These are phyloP conservation scores for Wickerhamomyces chaumierensis DNA, from an alignment of 805 yeast species.

Conservation along the genomic window DNA sequence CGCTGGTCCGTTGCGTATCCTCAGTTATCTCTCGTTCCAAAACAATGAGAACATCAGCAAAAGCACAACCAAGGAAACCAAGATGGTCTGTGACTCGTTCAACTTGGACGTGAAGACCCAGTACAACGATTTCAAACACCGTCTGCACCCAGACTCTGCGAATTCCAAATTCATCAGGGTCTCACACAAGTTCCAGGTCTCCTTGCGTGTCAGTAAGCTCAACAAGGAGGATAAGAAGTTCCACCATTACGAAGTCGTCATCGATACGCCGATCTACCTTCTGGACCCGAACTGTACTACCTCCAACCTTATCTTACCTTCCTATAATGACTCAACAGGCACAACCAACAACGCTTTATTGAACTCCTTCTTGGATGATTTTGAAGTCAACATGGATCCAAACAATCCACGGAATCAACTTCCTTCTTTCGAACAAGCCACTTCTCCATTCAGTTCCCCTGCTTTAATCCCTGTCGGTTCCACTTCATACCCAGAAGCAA, in stretches of 20 bases:
- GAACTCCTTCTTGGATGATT: background rate
- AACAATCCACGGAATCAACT: too few species aligned
- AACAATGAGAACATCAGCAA: conserved; percentile 4
- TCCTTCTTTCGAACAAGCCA: conserved; percentile 61
- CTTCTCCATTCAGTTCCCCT: conserved; percentile 28
- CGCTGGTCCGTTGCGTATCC: conserved; percentile 12
- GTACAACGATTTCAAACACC: conserved; percentile 10
- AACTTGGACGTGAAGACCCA: conserved; percentile 6
- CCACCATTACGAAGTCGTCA: conserved; percentile 72
- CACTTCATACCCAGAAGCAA: background rate
- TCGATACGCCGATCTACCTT: conserved; percentile 61
- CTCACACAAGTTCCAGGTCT: conserved; percentile 58
- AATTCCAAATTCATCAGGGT: conserved; percentile 53
- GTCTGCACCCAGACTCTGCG: conserved; percentile 37
- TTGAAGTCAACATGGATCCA: conserved; percentile 5
- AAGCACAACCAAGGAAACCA: conserved; percentile 5
- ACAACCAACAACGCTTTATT: too few species aligned
- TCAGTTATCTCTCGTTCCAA: conserved; percentile 10
- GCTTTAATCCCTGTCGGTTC: background rate
- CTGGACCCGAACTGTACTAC: conserved; percentile 31
- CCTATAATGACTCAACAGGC: conserved; percentile 13
- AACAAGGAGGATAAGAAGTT: conserved; percentile 35
- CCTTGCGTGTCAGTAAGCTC: conserved; percentile 49
- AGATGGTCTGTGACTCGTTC: conserved; percentile 6
- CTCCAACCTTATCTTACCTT: conserved; percentile 28